Evolutionary conservation across 805 yeast species (phyloP), one percentile per base, ranked within the genome.

Genomic region (Myxozyma sirexii): DNA sequence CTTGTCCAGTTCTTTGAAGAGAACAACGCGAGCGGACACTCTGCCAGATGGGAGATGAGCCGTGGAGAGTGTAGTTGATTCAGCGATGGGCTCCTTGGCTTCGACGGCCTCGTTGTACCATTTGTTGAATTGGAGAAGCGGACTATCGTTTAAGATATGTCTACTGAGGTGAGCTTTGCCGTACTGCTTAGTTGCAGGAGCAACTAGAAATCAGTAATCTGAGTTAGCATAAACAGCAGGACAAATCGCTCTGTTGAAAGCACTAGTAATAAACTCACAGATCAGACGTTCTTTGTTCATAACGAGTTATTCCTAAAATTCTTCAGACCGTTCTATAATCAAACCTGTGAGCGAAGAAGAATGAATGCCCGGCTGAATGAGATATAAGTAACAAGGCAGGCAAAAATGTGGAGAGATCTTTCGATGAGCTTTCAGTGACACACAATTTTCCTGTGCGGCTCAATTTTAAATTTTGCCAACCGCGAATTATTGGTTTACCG

Each of bases 31-130:
- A 4, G 92, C 84, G 0, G 96, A 86, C 1, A 94, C 90, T 61
- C 96, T 78, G n/a, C 99, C 99, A 1, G 88, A 81, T 7, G 97
- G 97, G 62, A 92, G 77, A 59, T 83, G 79, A 0, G 96, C 96
- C 1, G 99, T 92, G 7, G 97, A 83, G n/a, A 94, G 83, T 17
- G 86, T 88, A n/a, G 84, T 79, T 1, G 92, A 82, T 72, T 94
- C 99, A 7, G 65, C 53, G 48, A 90, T 76, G 21, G 79, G 77
- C 66, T 88, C 86, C 43, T 74, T 67, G 37, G 78, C 76, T 3
- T 77, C 76, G 52, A 78, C 77, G 19, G 97, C 97, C 42, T 88
- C 90, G 15, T 82, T 76, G 71, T 89, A 94, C 99, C 99, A 94
- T 54, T 75, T 73, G 62, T 85, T 83, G 77, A 94, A 94, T 73